phyloP scores from a whole-genome alignment of 352 stramenopile genomes.

The Pythium grandisporangium region DNA sequence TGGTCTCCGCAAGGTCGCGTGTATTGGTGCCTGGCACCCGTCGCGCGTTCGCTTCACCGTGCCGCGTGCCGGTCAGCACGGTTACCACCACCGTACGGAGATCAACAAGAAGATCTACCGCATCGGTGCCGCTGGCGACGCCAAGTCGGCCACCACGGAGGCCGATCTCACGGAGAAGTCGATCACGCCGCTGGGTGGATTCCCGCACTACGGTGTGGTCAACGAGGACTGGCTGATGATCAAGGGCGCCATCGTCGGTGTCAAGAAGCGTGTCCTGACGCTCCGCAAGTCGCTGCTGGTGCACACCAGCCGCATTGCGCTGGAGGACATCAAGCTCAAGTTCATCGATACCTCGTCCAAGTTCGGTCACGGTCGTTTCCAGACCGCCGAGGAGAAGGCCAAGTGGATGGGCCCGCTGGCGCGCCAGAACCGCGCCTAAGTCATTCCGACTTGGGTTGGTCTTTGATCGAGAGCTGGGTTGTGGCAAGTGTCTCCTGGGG shows the following conservation, averaged over 20 bases:
- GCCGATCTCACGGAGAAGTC: conserved; percentile 99
- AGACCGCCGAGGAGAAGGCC: conserved; percentile 99
- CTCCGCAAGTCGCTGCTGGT: conserved; percentile 98
- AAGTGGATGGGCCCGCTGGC: conserved; percentile 98
- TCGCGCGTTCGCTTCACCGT: conserved; percentile 97
- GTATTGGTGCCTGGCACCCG: conserved; percentile 99
- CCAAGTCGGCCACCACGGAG: conserved; percentile 96
- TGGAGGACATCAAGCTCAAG: conserved; percentile 95
- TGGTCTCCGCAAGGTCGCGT: conserved; percentile 99
- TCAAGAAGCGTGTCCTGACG: conserved; percentile 98
- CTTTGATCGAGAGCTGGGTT: no score
- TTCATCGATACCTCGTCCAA: conserved; percentile 98
- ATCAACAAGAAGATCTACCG: conserved; percentile 99
- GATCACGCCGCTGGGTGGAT: conserved; percentile 99
- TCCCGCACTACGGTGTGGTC: conserved; percentile 99
- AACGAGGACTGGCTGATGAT: conserved; percentile 99
- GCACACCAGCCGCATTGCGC: conserved; percentile 94
- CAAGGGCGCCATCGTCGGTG: conserved; percentile 97
- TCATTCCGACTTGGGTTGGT: no score
- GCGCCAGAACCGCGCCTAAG: conserved; percentile 84
- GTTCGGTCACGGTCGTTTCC: conserved; percentile 99
- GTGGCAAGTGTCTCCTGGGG: no score
- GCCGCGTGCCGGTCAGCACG: conserved; percentile 98
- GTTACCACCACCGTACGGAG: conserved; percentile 99
- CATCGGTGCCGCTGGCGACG: conserved; percentile 89